These are phyloP conservation scores for Chromosphaera perkinsii DNA, from an alignment of 208 protist species.

Conservation along the genomic window DNA sequence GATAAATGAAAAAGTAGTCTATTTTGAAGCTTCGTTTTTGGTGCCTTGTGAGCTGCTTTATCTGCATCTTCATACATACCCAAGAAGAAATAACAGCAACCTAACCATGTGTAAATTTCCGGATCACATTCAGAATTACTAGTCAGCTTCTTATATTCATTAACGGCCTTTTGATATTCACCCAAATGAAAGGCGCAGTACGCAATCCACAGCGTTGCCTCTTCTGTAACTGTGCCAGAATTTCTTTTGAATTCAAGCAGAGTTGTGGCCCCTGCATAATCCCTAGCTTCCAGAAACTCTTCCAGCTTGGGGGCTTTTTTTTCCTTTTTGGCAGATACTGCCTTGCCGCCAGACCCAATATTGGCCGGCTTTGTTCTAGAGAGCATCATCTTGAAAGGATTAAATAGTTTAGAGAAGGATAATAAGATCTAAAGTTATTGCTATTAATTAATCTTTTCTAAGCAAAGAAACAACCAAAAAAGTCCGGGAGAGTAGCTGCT, in stretches of 20 bases:
- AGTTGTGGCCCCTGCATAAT: constrained; percentile 53
- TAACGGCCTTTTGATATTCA: too few species aligned
- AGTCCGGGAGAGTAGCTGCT: too few species aligned
- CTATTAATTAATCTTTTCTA: too few species aligned
- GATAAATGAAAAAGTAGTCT: too few species aligned
- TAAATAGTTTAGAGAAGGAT: background rate
- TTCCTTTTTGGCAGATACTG: constrained; percentile 1
- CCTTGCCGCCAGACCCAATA: background rate
- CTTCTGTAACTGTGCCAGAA: constrained; percentile 1
- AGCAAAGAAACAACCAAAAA: too few species aligned
- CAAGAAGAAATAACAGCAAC: too few species aligned
- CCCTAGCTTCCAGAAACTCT: constrained; percentile 31
- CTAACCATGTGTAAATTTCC: too few species aligned
- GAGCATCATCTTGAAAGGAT: background rate
- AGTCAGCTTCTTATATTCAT: too few species aligned
- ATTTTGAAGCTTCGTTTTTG: too few species aligned
- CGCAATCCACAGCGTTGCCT: constrained; percentile 67
- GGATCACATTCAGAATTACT: too few species aligned
- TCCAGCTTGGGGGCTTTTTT: constrained; percentile 39
- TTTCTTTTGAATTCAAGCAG: constrained; percentile 34
- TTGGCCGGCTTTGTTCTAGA: background rate
- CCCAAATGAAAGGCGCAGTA: constrained; percentile 85
- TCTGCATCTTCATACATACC: too few species aligned
- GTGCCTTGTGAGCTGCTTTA: too few species aligned
- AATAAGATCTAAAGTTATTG: background rate